Evolutionary conservation across 805 yeast genomes (phyloP).

Genomic region (Clavispora fructus): DNA sequence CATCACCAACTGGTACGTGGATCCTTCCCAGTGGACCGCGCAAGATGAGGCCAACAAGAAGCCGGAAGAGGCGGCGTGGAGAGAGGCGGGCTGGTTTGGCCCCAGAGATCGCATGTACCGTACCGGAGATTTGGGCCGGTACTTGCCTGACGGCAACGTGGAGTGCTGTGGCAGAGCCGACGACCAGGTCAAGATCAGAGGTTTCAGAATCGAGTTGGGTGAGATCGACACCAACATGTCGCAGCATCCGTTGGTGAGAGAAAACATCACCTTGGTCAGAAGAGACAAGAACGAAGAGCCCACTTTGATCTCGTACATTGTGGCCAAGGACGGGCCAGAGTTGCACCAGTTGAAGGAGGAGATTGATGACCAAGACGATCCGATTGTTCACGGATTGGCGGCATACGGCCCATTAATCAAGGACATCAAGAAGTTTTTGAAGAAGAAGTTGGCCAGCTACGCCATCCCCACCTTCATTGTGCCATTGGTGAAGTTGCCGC

Average conservation of each 20-base stretch:
- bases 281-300: slow-evolving; percentile 93
- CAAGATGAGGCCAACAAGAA: slow-evolving; percentile 44
- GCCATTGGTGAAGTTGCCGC: slow-evolving; percentile 79
- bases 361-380: slow-evolving; percentile 43
- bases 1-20: slow-evolving; percentile 85
- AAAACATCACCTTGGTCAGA: slow-evolving; percentile 86
- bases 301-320: slow-evolving; percentile 83
- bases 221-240: slow-evolving; percentile 97
- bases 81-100: slow-evolving; percentile 74
- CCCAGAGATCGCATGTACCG: slow-evolving; percentile 95
- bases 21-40: slow-evolving; percentile 55
- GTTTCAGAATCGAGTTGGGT: slow-evolving; percentile 96
- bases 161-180: slow-evolving; percentile 99
- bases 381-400: slow-evolving; percentile 73
- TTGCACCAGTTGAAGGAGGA: slow-evolving; percentile 46
- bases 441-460: slow-evolving; percentile 84
- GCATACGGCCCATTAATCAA: slow-evolving; percentile 71
- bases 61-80: slow-evolving; percentile 52
- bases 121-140: slow-evolving; percentile 96
- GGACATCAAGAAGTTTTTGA: slow-evolving; percentile 69
- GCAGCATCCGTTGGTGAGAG: slow-evolving; percentile 88
- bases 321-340: slow-evolving; percentile 56
- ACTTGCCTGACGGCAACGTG: slow-evolving; percentile 93
- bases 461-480: slow-evolving; percentile 91
- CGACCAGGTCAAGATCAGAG: slow-evolving; percentile 97